Conservation (phyloP, 2,329 filamentous ascomycete genomes). For the Hypoxylon sp. region DNA sequence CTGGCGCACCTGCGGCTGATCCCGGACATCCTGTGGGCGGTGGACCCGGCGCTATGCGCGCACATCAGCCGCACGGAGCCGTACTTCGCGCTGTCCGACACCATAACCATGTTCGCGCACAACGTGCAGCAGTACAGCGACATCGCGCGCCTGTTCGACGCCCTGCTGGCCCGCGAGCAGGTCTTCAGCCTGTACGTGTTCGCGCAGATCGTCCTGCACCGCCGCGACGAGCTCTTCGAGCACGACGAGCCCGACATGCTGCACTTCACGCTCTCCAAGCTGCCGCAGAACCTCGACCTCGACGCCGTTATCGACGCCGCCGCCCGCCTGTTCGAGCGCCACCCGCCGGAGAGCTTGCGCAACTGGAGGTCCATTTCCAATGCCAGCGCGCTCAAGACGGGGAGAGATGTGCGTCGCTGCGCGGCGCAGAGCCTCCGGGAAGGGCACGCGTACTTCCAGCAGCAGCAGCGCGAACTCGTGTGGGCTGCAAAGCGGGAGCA, state of each 20-base stretch:
- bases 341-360: constrained; percentile 81
- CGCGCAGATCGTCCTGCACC: constrained; percentile 85
- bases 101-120: constrained; percentile 95
- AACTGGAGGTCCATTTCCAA: constrained; percentile 81
- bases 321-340: constrained; percentile 71
- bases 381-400: constrained; percentile 89
- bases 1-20: constrained; percentile 89
- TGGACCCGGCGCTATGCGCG: constrained; percentile 78
- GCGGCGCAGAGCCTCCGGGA: constrained; percentile 73
- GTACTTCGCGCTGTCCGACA: constrained; percentile 94
- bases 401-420: constrained; percentile 67
- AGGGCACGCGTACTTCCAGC: constrained; percentile 77
- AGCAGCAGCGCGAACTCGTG: constrained; percentile 80
- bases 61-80: constrained; percentile 87
- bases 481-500: constrained; percentile 73
- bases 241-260: constrained; percentile 93
- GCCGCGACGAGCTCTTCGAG: constrained; percentile 84
- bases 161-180: constrained; percentile 88
- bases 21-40: constrained; percentile 81
- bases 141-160: constrained; percentile 93
- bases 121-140: constrained; percentile 92
- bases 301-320: constrained; percentile 81
- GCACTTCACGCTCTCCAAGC: constrained; percentile 87
- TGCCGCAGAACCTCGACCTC: constrained; percentile 85
- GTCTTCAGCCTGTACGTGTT: constrained; percentile 93